phyloP scores from a whole-genome alignment of 495 filamentous ascomycete genomes.

The Talaromyces nanjingensis region DNA sequence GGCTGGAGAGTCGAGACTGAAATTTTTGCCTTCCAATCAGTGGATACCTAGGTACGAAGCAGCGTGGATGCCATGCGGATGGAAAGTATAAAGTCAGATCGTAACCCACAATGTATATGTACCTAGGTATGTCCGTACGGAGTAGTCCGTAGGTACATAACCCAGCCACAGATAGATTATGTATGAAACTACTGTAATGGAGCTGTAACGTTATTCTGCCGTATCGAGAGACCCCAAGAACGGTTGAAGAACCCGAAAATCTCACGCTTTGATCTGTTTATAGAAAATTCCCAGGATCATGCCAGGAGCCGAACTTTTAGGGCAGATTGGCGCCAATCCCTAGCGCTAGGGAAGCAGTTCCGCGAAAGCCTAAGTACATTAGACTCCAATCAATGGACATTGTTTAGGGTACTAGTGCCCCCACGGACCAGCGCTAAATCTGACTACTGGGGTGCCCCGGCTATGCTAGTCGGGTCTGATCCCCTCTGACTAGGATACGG shows the following conservation, averaged over 20 bases:
- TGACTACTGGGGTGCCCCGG: background rate
- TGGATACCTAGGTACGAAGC: background rate
- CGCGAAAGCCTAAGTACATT: background rate
- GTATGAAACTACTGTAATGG: background rate
- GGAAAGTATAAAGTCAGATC: background rate
- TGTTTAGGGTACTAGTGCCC: background rate
- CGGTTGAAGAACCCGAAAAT: background rate
- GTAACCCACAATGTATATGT: background rate
- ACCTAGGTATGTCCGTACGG: background rate
- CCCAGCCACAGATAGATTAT: background rate
- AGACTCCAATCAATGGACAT: background rate
- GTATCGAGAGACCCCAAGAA: background rate
- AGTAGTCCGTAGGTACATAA: background rate
- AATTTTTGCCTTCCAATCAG: background rate
- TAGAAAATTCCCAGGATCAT: background rate
- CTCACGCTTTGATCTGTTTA: background rate
- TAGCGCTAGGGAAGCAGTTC: background rate
- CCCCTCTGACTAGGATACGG: background rate
- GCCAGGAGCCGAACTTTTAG: background rate
- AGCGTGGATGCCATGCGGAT: constrained; percentile 1
- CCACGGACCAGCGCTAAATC: background rate
- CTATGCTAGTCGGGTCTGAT: background rate
- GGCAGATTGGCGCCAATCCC: background rate
- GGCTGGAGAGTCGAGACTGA: background rate
- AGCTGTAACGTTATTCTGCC: background rate